phyloP scores from a whole-genome alignment of 2,329 filamentous ascomycete species.

The Clonostachys rosea region DNA sequence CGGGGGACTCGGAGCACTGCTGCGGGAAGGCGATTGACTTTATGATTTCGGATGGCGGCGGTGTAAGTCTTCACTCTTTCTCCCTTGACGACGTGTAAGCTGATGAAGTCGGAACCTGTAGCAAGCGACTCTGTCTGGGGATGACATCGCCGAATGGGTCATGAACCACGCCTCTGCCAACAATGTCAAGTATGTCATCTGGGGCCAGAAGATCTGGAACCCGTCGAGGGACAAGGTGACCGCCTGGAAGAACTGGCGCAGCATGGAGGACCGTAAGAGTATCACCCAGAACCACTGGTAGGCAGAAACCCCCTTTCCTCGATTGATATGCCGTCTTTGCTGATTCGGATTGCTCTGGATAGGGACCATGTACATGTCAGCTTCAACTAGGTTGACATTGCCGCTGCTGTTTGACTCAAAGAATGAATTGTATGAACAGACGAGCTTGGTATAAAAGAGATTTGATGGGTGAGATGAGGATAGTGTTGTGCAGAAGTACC shows the following conservation, averaged over 20 bases:
- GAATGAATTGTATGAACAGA: too few relatives aligned
- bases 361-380: conserved; percentile 22
- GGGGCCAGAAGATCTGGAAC: conserved; percentile 43
- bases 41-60: conserved; percentile 29
- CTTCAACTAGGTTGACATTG: conserved; percentile 9
- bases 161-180: conserved; percentile 35
- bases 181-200: conserved; percentile 43
- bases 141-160: conserved; percentile 40
- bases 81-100: too few relatives aligned
- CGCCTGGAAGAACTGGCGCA: conserved; percentile 33
- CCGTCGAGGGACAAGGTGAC: conserved; percentile 24
- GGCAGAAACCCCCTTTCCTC: conserved; percentile 1
- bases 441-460: too few relatives aligned
- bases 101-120: conserved; percentile 5
- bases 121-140: conserved; percentile 28
- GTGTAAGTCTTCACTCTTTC: conserved; percentile 18
- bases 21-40: conserved; percentile 29
- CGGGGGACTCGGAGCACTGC: conserved; percentile 26
- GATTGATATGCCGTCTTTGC: neutral
- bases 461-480: too few relatives aligned
- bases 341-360: neutral
- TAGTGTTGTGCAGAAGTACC: too few relatives aligned
- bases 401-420: too few relatives aligned
- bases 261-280: conserved; percentile 32
- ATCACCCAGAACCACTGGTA: conserved; percentile 38